These are phyloP conservation scores for Diaporthe velutina DNA, from an alignment of 2,329 filamentous ascomycete species.

Conservation along the genomic window DNA sequence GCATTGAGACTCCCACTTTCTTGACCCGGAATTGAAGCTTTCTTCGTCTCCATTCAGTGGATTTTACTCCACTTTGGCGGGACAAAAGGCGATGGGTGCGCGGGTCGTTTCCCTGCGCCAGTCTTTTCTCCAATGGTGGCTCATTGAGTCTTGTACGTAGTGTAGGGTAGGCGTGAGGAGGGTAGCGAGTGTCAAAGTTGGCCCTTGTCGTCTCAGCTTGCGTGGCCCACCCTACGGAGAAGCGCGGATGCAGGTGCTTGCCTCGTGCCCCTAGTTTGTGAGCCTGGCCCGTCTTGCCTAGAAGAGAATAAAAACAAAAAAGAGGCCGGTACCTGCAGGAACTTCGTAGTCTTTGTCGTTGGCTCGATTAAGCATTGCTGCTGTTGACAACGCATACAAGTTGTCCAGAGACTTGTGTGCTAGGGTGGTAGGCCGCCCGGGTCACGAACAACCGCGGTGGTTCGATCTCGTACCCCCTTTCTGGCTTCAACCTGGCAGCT, in stretches of 20 bases:
- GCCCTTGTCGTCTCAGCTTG: constrained; percentile 18
- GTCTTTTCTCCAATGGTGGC: neutral
- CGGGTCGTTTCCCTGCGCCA: neutral
- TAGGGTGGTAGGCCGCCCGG: neutral
- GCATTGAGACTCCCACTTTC: neutral
- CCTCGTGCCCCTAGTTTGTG: neutral
- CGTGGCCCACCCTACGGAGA: neutral
- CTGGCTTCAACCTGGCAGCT: neutral
- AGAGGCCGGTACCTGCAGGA: no score
- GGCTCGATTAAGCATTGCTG: neutral
- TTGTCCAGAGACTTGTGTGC: neutral
- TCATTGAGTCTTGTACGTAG: neutral
- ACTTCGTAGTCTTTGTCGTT: neutral
- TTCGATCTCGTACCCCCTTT: neutral
- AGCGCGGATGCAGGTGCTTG: neutral
- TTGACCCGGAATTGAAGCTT: constrained; percentile 24
- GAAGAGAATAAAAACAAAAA: neutral
- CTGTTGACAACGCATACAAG: neutral
- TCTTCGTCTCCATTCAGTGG: neutral
- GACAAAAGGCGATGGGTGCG: neutral
- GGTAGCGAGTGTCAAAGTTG: constrained; percentile 16
- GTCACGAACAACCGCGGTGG: neutral
- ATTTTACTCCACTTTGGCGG: neutral
- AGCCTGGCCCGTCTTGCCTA: neutral
- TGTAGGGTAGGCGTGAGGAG: neutral